Base-by-base conservation (phyloP, 1,284 basidiomycete genomes). In the Sanghuangporus weigelae region DNA sequence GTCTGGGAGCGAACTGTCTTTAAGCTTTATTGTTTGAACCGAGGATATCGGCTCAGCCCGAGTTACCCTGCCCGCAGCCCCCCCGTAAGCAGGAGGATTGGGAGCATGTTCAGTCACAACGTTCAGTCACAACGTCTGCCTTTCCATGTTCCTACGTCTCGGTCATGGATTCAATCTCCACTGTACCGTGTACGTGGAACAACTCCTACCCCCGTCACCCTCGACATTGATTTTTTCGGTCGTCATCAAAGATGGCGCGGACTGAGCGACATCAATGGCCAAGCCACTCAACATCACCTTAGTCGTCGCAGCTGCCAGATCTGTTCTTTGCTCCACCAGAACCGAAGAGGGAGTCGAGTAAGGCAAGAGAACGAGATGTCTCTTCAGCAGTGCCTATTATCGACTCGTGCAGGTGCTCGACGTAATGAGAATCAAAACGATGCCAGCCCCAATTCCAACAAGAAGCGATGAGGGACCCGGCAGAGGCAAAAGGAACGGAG, bases 1-100 rank as follows among this genome's bases (percentile, higher is more conserved):
- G 84, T 31, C 78, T 77, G 0, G 87, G 87, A 11, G 84, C 85
- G 66, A 92, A 90, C 1, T 91, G 73, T 66, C 88, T 85, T 68
- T 89, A 89, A 19, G 92, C 76, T 42, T 78, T 78, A 66, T 70
- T 54, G 66, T 62, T 48, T 73, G 70, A 2, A 59, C 56, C 10
- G 40, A 77, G 3, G 68, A 11, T 68, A 10, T 65, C 44, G 49
- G 12, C 8, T 21, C 19, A 7, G 38, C 53, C 57, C 2, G 69
- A 69, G 69, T 49, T 56, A 55, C 68, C 14, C 71, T 69, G 7
- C 14, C 6, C 7, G 11, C 31, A n/a, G 36, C 26, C 16, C 4
- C 6, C 16, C 14, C 2, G 26, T 23, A 7, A 26, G 49, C 4
- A 7, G 2, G 49, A 23, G 49, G 62, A 16, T 67, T 66, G 38